Base-by-base conservation (phyloP, 2,329 filamentous ascomycete species). In the Fusarium hainanense region DNA sequence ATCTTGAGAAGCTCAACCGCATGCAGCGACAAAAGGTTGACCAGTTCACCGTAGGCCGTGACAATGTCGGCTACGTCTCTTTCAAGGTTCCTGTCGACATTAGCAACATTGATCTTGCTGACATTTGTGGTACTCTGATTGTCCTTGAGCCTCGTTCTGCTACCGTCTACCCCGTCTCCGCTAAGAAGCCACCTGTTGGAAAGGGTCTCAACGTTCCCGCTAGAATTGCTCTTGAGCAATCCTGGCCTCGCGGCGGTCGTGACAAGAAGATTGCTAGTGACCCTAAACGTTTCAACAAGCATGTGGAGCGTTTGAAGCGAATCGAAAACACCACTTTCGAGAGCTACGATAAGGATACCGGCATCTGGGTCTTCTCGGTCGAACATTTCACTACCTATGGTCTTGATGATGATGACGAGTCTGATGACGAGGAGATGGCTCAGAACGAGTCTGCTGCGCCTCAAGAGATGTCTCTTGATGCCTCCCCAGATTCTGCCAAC, bases 381-480 rank as follows among this genome's bases (percentile, higher is more conserved):
- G 90, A 95, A 75, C 96, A 99, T 79, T 99, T 97, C 79, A 98
- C 95, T 2, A 97, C 94, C 2, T 99, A 99, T 77, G 94, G 92
- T 42, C 85, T 98, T 69, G 93, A 92, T 42, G 88, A 90, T 54
- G 92, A 93, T 28, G 90, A 92, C 52, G 90, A 92, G 51, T 89
- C 88, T 10, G 85, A 90, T 48, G 84, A 84, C 10, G 88, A 88
- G 73, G 68, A 75, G n/a, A 37, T 65, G 30, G 41, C 62, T 4
- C 54, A 68, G 48, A 58, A 48, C 8, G 63, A 57, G 25, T 21
- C 51, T 37, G 41, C 25, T 30, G 50, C 21, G 11, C 63, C 83
- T 34, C 48, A 30, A 32, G 58, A 70, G 3, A 59, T 74, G 50
- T 54, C 67, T 20, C 43, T 76, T 8, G 74, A 76, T 47, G 47